Evolutionary conservation across 176 grass and related monocot species (phyloP).

Genomic region (Triticum turgidum): DNA sequence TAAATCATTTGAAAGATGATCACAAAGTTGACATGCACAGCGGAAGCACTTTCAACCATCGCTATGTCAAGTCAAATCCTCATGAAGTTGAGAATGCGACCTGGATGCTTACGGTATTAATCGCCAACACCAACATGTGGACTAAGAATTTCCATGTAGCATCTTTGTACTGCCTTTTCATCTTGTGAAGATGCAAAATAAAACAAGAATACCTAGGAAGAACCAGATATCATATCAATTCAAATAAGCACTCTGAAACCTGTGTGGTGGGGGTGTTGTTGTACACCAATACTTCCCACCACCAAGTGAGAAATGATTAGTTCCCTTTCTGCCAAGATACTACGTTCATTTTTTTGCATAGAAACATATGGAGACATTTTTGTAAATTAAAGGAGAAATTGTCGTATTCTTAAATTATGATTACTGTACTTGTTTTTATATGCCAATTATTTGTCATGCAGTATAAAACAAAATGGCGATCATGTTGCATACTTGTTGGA

Average conservation of each 20-base stretch:
- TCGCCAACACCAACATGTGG: background rate
- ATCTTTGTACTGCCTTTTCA: background rate
- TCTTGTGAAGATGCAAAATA: constrained; percentile 1
- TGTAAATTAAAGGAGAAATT: background rate
- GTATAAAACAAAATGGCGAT: background rate
- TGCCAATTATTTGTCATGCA: background rate
- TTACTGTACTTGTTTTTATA: background rate
- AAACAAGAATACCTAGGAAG: background rate
- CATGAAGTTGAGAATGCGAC: constrained; percentile 65
- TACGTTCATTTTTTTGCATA: background rate
- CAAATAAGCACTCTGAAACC: background rate
- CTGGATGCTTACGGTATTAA: constrained; percentile 63
- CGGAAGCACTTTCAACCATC: constrained; percentile 62
- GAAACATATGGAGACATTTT: background rate
- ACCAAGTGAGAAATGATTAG: background rate
- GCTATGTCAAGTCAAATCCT: constrained; percentile 59
- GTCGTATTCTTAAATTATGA: constrained; percentile 1
- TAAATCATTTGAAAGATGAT: constrained; percentile 62
- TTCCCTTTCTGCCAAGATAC: constrained; percentile 2
- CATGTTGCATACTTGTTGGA: background rate
- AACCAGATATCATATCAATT: background rate
- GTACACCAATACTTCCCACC: background rate
- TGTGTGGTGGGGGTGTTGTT: background rate
- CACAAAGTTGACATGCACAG: constrained; percentile 69
- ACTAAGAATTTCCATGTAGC: background rate